Evolutionary conservation across 2,329 filamentous ascomycete species (phyloP), one percentile per base, ranked within the genome.

Genomic region (Leptoxyphium fumago): DNA sequence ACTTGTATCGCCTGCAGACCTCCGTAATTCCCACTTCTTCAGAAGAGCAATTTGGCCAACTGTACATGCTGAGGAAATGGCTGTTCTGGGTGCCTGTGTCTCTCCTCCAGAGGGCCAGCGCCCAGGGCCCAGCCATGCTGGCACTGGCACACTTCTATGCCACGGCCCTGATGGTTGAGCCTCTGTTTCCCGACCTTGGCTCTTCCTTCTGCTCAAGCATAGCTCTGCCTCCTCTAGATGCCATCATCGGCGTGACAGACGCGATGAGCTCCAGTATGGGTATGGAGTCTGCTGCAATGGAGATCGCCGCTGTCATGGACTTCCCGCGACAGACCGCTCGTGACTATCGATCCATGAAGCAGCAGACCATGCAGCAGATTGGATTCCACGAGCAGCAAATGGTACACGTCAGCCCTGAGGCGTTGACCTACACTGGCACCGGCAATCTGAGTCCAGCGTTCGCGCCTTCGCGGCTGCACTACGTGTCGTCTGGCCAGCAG

Each of bases 71-170:
- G 46, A 77, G 88, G 44, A 84, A 84, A 53, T 95, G 89, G 87
- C 75, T 96, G 13, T 94, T 96, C 65, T 96, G 89, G 87, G 77
- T 94, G 44, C 91, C 91, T 1, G 80, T 94, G 29, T 78, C 80
- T 52, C 82, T 88, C 54, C 73, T 95, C 21, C 82, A 89, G 59
- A 78, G 80, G 50, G 82, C 80, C 40, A 78, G 81, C 42, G 77
- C 77, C 30, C 86, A 89, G 51, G 75, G 84, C 18, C 84, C 77
- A 47, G 82, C 86, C 1, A 72, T 95, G 52, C 72, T 94, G 43
- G 80, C 93, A 49, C 79, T 96, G 44, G 84, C 87, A 10, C 84
- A 96, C 59, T 86, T 94, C 62, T 96, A 94, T 66, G 88, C 85
- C 0, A 78, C 87, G 14, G 87, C 86, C 2, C 71, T 96, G 47